phyloP scores from a whole-genome alignment of 2,329 filamentous ascomycete genomes.

The Aspergillus pseudoglaucus region DNA sequence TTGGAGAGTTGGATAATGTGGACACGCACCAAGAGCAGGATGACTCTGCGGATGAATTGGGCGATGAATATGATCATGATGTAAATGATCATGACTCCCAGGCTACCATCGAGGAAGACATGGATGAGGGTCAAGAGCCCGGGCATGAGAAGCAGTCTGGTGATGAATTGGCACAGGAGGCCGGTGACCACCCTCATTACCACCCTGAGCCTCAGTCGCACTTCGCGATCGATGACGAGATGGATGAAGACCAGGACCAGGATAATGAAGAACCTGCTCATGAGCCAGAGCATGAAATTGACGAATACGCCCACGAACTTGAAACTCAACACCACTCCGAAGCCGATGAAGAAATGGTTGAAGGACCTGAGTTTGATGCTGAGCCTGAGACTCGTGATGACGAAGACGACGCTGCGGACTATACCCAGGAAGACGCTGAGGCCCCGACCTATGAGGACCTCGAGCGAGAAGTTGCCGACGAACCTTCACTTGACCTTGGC shows the following conservation, averaged over 20 bases:
- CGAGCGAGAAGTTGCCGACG: not conserved
- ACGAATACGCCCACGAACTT: not conserved
- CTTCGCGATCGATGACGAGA: not conserved
- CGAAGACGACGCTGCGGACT: slow-evolving; percentile 1
- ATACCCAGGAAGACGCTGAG: slow-evolving; percentile 2
- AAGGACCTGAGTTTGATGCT: not conserved
- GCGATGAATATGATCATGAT: too few relatives aligned
- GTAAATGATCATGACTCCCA: too few relatives aligned
- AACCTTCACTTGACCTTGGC: not conserved
- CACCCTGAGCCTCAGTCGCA: too few relatives aligned
- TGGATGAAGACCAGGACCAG: not conserved
- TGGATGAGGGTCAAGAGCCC: too few relatives aligned
- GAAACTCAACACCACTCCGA: not conserved
- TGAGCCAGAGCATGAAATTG: not conserved
- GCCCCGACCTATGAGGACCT: not conserved
- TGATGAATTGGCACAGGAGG: slow-evolving; percentile 1
- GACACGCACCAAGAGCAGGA: slow-evolving; percentile 7
- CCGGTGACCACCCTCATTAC: not conserved
- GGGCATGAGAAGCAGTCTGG: slow-evolving; percentile 8
- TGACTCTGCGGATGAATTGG: not conserved
- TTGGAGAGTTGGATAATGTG: slow-evolving; percentile 2
- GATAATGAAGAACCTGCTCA: not conserved
- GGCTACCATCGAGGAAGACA: too few relatives aligned
- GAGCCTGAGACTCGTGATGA: not conserved
- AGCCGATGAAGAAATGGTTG: not conserved